phyloP scores from a whole-genome alignment of 2,329 filamentous ascomycete genomes.

The Neonectria neomacrospora region DNA sequence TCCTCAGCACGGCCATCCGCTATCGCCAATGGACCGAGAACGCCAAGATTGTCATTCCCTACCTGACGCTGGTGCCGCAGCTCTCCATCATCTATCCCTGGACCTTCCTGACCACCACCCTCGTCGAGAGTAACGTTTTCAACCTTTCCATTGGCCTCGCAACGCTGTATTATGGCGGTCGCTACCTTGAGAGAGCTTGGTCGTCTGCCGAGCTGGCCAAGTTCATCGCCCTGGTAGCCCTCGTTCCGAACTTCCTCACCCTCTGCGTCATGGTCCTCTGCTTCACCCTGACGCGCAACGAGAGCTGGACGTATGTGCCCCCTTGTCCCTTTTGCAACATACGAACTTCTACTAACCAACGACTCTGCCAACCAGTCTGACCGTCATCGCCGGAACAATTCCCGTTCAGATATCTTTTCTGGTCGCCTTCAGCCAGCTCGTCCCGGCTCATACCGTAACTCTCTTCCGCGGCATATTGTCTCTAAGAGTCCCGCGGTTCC shows the following conservation, averaged over 20 bases:
- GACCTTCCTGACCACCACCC: constrained; percentile 86
- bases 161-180: constrained; percentile 89
- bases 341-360: constrained; percentile 13
- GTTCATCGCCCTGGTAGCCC: constrained; percentile 80
- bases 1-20: constrained; percentile 83
- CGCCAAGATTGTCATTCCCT: constrained; percentile 79
- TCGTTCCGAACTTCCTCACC: constrained; percentile 83
- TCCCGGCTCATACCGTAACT: constrained; percentile 96
- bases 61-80: constrained; percentile 87
- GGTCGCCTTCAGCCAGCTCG: constrained; percentile 96
- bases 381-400: constrained; percentile 87
- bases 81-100: constrained; percentile 89
- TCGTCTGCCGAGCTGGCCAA: constrained; percentile 91
- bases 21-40: constrained; percentile 74
- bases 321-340: constrained; percentile 4
- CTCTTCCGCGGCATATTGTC: constrained; percentile 90
- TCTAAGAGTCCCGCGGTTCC: constrained; percentile 80
- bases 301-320: constrained; percentile 73
- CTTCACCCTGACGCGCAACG: constrained; percentile 74
- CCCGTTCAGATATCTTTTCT: constrained; percentile 93
- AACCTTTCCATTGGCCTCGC: constrained; percentile 80
- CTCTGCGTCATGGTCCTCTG: constrained; percentile 80
- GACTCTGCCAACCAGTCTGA: constrained; percentile 63
- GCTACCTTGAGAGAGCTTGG: constrained; percentile 97
- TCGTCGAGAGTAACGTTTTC: constrained; percentile 94